Percentiles rank a stretch among this genome's conserved stretches.
phyloP scores from a whole-genome alignment of 345 rosid species.

The Psidium friedrichsthalianum region DNA sequence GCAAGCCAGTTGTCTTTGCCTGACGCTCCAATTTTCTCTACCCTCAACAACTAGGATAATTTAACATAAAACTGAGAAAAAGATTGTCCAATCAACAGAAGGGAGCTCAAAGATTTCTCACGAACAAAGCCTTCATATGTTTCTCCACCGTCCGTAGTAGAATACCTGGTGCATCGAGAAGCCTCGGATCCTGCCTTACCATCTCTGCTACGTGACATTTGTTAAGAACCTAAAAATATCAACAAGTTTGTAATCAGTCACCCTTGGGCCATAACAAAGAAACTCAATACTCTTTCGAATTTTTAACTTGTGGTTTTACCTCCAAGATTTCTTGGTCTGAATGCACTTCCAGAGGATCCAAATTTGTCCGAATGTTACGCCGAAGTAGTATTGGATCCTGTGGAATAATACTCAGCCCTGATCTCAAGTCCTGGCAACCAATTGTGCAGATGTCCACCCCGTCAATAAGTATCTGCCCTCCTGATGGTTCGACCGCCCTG shows the following conservation, averaged over 20 bases:
- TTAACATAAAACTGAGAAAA: too few species aligned
- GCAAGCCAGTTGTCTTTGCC: conserved; percentile 18
- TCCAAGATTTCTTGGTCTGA: conserved; percentile 72
- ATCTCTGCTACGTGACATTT: conserved; percentile 43
- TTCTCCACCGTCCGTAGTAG: too few species aligned
- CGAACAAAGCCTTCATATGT: too few species aligned
- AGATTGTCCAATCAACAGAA: too few species aligned
- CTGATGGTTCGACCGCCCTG: conserved; percentile 70
- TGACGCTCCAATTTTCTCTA: too few species aligned
- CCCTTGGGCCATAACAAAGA: not conserved
- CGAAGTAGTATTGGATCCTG: conserved; percentile 79
- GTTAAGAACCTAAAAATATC: conserved; percentile 20
- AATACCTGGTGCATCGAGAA: conserved; percentile 3
- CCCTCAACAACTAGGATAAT: too few species aligned
- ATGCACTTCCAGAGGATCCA: conserved; percentile 70
- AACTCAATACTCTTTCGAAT: not conserved
- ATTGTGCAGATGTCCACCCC: conserved; percentile 44
- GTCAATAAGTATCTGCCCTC: conserved; percentile 64
- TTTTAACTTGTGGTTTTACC: conserved; percentile 11
- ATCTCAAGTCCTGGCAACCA: conserved; percentile 74
- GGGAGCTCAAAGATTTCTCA: too few species aligned
- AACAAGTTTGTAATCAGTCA: not conserved
- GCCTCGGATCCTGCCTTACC: conserved; percentile 37
- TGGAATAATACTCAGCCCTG: conserved; percentile 70
- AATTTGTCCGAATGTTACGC: conserved; percentile 61